These are phyloP conservation scores for Hirsutella rhossiliensis DNA, from an alignment of 2,329 filamentous ascomycete species.

Conservation along the genomic window DNA sequence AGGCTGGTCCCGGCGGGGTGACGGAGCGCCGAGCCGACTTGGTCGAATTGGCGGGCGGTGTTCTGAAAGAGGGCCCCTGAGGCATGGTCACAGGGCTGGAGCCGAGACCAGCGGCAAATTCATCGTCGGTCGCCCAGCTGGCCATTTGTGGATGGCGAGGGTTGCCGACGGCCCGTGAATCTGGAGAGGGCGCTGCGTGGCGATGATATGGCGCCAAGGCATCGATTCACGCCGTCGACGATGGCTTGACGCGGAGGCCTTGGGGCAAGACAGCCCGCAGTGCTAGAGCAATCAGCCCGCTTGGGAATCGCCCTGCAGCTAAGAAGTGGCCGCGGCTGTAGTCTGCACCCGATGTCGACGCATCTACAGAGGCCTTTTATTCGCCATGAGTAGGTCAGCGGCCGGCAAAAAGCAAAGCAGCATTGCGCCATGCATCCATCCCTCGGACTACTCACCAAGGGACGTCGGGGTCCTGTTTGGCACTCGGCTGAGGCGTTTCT, in stretches of 20 bases:
- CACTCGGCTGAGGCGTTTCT: too few species aligned
- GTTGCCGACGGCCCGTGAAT: not conserved
- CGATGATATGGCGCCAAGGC: not conserved
- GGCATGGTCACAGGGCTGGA: conserved; percentile 56
- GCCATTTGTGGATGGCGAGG: conserved; percentile 28
- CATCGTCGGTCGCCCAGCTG: conserved; percentile 52
- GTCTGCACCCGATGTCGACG: conserved; percentile 1
- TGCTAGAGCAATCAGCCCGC: conserved; percentile 1
- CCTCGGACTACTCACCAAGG: too few species aligned
- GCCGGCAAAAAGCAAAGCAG: conserved; percentile 1
- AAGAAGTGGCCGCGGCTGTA: conserved; percentile 4
- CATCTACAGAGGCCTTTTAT: not conserved
- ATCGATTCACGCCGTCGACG: conserved; percentile 1
- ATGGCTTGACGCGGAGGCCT: not conserved
- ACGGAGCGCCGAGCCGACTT: conserved; percentile 50
- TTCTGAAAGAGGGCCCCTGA: conserved; percentile 59
- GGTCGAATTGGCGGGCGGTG: conserved; percentile 51
- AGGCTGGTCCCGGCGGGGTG: conserved; percentile 47
- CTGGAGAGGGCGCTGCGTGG: not conserved
- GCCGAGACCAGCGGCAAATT: conserved; percentile 40
- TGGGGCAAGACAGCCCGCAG: conserved; percentile 4
- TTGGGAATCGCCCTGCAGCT: conserved; percentile 9
- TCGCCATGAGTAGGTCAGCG: not conserved
- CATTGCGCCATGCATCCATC: not conserved
- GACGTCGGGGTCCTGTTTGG: too few species aligned